Evolutionary conservation across 768 basidiomycete genomes (phyloP).

Genomic region (Panellus pusillus): DNA sequence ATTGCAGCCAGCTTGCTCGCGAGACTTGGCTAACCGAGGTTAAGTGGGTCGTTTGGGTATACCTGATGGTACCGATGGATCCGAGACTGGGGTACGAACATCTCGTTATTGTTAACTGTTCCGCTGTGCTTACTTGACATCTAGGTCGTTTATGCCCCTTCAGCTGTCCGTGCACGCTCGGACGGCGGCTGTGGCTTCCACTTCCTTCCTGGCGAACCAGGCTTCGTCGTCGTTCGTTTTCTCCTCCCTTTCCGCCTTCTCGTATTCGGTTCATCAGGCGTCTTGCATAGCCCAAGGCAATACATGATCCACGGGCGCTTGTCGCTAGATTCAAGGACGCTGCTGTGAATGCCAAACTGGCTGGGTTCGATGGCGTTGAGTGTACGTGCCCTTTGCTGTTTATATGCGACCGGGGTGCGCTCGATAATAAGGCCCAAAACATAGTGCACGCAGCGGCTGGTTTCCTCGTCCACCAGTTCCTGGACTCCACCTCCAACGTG

Average conservation of each 20-base stretch:
- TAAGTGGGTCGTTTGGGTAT: constrained; percentile 9
- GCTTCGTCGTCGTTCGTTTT: constrained; percentile 39
- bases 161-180: constrained; percentile 42
- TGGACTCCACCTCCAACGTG: constrained; percentile 46
- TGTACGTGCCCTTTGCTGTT: constrained; percentile 25
- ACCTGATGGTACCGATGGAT: constrained; percentile 23
- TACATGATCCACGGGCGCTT: constrained; percentile 42
- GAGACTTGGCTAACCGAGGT: background rate
- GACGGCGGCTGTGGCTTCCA: constrained; percentile 34
- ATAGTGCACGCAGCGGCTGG: constrained; percentile 46
- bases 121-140: background rate
- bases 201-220: constrained; percentile 36
- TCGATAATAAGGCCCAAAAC: background rate
- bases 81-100: constrained; percentile 27
- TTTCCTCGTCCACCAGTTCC: constrained; percentile 50
- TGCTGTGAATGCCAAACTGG: constrained; percentile 47
- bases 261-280: background rate
- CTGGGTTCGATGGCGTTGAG: constrained; percentile 61
- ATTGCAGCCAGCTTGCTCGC: background rate
- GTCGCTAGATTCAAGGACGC: constrained; percentile 43
- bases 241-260: background rate
- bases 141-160: constrained; percentile 46
- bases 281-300: constrained; percentile 35
- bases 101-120: background rate
- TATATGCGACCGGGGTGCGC: background rate